These are phyloP conservation scores for Auriculariales sp. DNA, from an alignment of 768 basidiomycete species.

Conservation along the genomic window DNA sequence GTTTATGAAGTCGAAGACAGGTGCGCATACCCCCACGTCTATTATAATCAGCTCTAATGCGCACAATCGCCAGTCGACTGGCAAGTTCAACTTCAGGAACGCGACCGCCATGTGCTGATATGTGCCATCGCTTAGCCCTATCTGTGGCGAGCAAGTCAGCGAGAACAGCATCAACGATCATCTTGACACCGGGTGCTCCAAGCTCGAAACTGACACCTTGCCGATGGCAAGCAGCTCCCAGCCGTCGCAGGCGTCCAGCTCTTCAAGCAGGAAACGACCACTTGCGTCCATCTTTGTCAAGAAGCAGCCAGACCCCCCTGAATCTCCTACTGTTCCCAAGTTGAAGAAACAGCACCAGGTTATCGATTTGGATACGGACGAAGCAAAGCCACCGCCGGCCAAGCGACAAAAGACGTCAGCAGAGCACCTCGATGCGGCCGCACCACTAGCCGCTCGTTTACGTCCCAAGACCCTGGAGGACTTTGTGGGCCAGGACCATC, in stretches of 20 bases:
- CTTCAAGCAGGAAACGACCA: slow-evolving; percentile 12
- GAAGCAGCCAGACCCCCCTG: slow-evolving; percentile 12
- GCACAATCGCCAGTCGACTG: too few species aligned
- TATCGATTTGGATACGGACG: slow-evolving; percentile 5
- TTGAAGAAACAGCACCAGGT: slow-evolving; percentile 2
- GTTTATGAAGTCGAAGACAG: too few species aligned
- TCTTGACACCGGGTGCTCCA: slow-evolving; percentile 31
- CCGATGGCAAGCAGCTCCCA: background rate
- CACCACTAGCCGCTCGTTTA: slow-evolving; percentile 59
- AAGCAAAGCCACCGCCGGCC: slow-evolving; percentile 6
- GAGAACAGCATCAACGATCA: slow-evolving; percentile 34
- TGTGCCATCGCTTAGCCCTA: too few species aligned
- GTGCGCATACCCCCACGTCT: too few species aligned
- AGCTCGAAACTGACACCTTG: slow-evolving; percentile 10
- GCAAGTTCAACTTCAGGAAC: too few species aligned
- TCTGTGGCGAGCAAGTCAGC: slow-evolving; percentile 29
- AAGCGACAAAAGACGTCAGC: slow-evolving; percentile 15
- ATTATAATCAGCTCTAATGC: too few species aligned
- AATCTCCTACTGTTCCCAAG: slow-evolving; percentile 5
- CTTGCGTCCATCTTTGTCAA: slow-evolving; percentile 29
- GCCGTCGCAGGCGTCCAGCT: slow-evolving; percentile 8
- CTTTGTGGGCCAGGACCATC: slow-evolving; percentile 57
- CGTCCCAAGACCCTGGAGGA: slow-evolving; percentile 49
- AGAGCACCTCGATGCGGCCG: slow-evolving; percentile 17
- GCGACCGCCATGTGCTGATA: too few species aligned